These are phyloP conservation scores for Batkoa obscura DNA, from an alignment of 371 early-diverging fungal species.

Conservation along the genomic window DNA sequence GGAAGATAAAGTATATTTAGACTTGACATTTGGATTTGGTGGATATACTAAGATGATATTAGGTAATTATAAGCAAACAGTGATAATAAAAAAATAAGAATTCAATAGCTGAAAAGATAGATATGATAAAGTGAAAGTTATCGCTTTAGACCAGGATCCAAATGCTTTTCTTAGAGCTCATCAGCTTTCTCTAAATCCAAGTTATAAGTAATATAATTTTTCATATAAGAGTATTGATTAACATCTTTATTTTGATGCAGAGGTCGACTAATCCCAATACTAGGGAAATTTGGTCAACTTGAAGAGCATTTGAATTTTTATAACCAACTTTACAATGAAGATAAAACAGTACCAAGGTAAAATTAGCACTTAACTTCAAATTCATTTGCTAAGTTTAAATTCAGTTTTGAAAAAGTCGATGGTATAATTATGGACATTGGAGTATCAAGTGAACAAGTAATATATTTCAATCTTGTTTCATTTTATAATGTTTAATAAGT, in stretches of 20 bases:
- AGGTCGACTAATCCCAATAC: conserved; percentile 21
- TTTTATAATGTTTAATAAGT: conserved; percentile 4
- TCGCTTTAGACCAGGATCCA: conserved; percentile 58
- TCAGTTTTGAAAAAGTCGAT: conserved; percentile 25
- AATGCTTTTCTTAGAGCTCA: conserved; percentile 32
- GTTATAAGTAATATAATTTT: conserved; percentile 17
- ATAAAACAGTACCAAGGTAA: neutral
- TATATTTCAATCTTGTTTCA: neutral
- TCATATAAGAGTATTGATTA: conserved; percentile 4
- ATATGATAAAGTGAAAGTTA: conserved; percentile 19
- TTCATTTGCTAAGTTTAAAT: neutral
- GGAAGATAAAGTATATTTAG: conserved; percentile 21
- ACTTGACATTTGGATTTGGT: conserved; percentile 56
- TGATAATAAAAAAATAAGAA: neutral
- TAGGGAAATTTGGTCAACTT: conserved; percentile 35
- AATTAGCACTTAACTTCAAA: conserved; percentile 9
- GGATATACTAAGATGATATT: conserved; percentile 42
- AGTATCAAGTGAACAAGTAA: conserved; percentile 34
- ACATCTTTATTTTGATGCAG: conserved; percentile 9
- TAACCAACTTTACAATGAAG: neutral
- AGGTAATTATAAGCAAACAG: conserved; percentile 10
- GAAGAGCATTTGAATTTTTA: conserved; percentile 8
- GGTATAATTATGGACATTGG: conserved; percentile 61
- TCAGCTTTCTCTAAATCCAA: conserved; percentile 17
- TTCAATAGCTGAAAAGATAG: neutral